Percentiles rank a stretch among this genome's conserved stretches.
Conservation (phyloP, 2,329 filamentous ascomycete genomes). For the Talaromyces pinophilus region DNA sequence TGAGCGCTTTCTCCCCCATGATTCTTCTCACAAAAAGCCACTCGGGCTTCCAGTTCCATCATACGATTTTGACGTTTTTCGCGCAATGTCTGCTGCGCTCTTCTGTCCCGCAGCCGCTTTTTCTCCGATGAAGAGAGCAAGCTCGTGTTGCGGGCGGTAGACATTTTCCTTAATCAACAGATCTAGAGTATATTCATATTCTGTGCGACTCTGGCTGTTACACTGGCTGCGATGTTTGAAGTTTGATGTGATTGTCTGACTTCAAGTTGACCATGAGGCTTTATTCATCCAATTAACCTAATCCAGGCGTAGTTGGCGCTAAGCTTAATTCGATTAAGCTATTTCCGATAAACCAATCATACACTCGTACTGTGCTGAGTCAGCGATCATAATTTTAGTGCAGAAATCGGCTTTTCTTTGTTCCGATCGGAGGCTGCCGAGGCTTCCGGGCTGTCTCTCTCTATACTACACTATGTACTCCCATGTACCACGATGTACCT, state of each 20-base stretch:
- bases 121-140: slow-evolving; percentile 22
- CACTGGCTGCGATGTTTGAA: not conserved
- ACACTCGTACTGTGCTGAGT: not conserved
- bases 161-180: not conserved
- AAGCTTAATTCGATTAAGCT: not conserved
- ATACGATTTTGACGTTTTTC: slow-evolving; percentile 29
- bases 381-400: not conserved
- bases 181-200: not conserved
- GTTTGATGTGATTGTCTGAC: not conserved
- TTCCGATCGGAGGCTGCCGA: not conserved
- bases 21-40: slow-evolving; percentile 30
- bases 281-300: not conserved
- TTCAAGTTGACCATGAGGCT: not conserved
- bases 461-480: too few relatives aligned
- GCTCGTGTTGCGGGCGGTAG: not conserved
- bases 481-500: not conserved
- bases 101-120: slow-evolving; percentile 33
- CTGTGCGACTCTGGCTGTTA: not conserved
- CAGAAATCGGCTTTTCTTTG: not conserved
- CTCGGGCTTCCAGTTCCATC: slow-evolving; percentile 27
- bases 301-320: not conserved
- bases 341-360: not conserved
- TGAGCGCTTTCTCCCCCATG: slow-evolving; percentile 26
- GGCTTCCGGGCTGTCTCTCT: not conserved
- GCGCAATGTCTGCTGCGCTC: slow-evolving; percentile 32